phyloP scores from a whole-genome alignment of 208 protist species.

The Leishmania major region DNA sequence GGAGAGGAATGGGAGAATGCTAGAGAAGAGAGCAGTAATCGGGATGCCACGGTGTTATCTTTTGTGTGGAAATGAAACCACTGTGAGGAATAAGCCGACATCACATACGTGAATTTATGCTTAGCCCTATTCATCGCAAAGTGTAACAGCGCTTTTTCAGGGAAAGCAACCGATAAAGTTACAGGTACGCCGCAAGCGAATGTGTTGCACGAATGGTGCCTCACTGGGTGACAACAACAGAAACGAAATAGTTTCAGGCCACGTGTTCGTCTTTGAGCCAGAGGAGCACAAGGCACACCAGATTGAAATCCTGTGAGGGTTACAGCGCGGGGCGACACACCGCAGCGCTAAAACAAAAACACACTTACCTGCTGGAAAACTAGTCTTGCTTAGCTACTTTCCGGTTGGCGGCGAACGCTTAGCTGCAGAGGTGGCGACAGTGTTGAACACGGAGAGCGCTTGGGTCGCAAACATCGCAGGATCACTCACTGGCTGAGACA shows the following conservation, averaged over 20 bases:
- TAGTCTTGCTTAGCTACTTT: constrained; percentile 1
- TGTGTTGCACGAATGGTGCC: neutral
- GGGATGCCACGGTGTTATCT: neutral
- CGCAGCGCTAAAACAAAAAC: neutral
- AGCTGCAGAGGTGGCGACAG: constrained; percentile 43
- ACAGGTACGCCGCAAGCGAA: neutral
- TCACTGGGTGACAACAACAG: neutral
- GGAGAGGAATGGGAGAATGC: neutral
- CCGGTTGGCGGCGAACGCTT: constrained; percentile 23
- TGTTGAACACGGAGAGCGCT: constrained; percentile 88
- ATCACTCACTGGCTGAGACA: constrained; percentile 92
- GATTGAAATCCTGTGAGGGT: constrained; percentile 2
- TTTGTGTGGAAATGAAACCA: neutral
- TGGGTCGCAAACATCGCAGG: constrained; percentile 91
- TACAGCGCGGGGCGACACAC: neutral
- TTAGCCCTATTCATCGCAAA: neutral
- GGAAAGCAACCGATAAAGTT: neutral
- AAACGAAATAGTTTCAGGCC: neutral
- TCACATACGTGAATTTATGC: neutral
- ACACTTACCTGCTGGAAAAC: neutral
- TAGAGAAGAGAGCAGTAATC: constrained; percentile 11
- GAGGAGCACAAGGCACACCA: neutral
- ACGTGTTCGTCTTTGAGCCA: neutral
- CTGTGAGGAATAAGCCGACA: neutral
- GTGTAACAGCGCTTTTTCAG: neutral